Evolutionary conservation across 1,139 yeast genomes (phyloP), one percentile per base, ranked within the genome.

Genomic region (Yamadazyma songkhlaensis): DNA sequence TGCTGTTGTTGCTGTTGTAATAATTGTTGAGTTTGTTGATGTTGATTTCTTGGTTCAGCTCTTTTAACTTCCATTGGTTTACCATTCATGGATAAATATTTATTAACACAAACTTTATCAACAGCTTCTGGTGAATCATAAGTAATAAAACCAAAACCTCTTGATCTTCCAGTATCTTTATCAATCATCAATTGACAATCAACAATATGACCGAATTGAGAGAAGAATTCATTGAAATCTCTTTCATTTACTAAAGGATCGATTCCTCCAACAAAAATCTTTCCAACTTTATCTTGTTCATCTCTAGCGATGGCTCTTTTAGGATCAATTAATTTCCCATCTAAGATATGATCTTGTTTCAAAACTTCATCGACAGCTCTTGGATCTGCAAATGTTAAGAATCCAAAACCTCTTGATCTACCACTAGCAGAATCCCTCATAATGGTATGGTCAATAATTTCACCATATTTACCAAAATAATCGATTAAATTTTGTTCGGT

Each of bases 121-220:
- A 92, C 97, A 9, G 97, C 97, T 37, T 84, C 92, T 25, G 96
- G 96, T 21, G 95, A 80, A 55, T 92, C 98, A 61, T 85, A 92
- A 8, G 99, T 92, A 47, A 92, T 92, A 62, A 92, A 92, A 0
- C 99, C 99, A 62, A 92, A 92, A 22, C 99, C 99, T 67, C 98
- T 78, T 3, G 97, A 90, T 57, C 96, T 79, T 42, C 98, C 98
- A 6, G 97, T 88, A 59, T 92, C 97, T 64, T 92, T 94, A 62
- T 92, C 97, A 53, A 94, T 79, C 99, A 92, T 92, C 48, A 92
- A 77, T 63, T 92, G 97, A 32, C 97, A 96, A 64, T 94, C 98
- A 50, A 92, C 86, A 44, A 92, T 94, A 34, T 82, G 81, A 52
- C 98, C 98, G 62, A 85, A 92, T 61, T 84, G 86, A 36, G 89